A percentile compares a stretch with the other conserved stretches of the same genome.
Conservation (phyloP, 306 rosid species). For the Glycine soja region DNA sequence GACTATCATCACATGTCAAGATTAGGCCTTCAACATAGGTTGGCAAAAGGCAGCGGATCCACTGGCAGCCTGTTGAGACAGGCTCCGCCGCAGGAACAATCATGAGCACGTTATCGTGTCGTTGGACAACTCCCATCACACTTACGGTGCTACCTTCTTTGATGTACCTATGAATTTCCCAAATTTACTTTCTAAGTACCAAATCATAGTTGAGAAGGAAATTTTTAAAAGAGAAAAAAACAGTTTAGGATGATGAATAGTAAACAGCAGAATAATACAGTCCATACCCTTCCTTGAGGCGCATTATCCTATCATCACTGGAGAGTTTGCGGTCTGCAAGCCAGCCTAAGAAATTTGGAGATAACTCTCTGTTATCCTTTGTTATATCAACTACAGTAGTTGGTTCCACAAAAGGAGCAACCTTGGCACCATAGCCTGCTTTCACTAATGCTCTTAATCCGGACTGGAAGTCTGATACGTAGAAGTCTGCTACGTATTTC, state of each 20-base stretch:
- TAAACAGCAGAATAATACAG: background rate
- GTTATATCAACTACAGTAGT: constrained; percentile 74
- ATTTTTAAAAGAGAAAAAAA: background rate
- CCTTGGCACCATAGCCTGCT: constrained; percentile 95
- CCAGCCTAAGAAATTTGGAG: constrained; percentile 90
- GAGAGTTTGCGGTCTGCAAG: constrained; percentile 92
- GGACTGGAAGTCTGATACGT: constrained; percentile 93
- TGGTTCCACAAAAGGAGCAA: constrained; percentile 89
- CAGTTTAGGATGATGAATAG: background rate
- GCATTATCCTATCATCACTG: constrained; percentile 77
- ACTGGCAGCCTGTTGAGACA: constrained; percentile 85
- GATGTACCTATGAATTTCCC: constrained; percentile 67
- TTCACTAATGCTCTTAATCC: constrained; percentile 96
- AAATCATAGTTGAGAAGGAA: constrained; percentile 6
- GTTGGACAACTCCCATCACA: constrained; percentile 92
- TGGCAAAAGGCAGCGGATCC: constrained; percentile 91
- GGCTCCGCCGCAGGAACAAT: constrained; percentile 85
- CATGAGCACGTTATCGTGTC: constrained; percentile 95
- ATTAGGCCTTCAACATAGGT: constrained; percentile 82
- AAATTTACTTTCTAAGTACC: constrained; percentile 29
- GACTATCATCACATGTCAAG: constrained; percentile 82
- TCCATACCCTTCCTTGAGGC: constrained; percentile 96
- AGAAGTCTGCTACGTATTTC: constrained; percentile 90
- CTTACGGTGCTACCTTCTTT: constrained; percentile 98
- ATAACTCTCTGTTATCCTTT: constrained; percentile 79